Evolutionary conservation across 208 protist species (phyloP).

Genomic region (Trypanosoma congolense): DNA sequence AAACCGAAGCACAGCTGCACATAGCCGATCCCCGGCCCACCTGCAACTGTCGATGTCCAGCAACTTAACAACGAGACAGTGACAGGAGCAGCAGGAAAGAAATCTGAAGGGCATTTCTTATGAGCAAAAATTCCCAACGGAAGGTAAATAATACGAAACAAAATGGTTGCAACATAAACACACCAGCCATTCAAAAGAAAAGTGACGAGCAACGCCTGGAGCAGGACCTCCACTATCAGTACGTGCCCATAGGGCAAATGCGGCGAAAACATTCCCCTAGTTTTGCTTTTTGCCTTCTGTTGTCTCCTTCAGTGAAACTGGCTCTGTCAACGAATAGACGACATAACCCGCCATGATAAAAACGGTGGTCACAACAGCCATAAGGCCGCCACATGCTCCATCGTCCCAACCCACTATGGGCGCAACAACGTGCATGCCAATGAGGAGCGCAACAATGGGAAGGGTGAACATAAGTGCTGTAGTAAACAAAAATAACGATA

Average conservation of each 20-base stretch:
- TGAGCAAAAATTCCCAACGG: not conserved
- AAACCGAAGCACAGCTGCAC: too few relatives aligned
- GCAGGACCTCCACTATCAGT: too few relatives aligned
- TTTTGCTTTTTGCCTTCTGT: conserved; percentile 44
- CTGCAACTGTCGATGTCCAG: too few relatives aligned
- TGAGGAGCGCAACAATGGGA: conserved; percentile 52
- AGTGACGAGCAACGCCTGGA: too few relatives aligned
- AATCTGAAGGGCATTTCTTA: not conserved
- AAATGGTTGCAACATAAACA: too few relatives aligned
- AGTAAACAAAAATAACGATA: conserved; percentile 41
- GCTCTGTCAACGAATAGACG: conserved; percentile 53
- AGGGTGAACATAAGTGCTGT: conserved; percentile 66
- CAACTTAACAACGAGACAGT: too few relatives aligned
- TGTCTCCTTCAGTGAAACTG: conserved; percentile 3
- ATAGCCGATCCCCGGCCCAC: too few relatives aligned
- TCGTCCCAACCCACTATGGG: conserved; percentile 34
- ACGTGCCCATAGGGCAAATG: not conserved
- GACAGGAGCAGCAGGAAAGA: not conserved
- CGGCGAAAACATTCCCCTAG: conserved; percentile 14
- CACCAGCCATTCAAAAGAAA: too few relatives aligned
- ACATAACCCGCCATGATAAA: conserved; percentile 55
- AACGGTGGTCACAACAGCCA: conserved; percentile 39
- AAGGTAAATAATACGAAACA: not conserved
- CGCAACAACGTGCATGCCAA: conserved; percentile 57
- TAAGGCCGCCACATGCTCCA: conserved; percentile 58